Evolutionary conservation across 495 filamentous ascomycete species (phyloP).

Genomic region (Lichenothelia convexa): DNA sequence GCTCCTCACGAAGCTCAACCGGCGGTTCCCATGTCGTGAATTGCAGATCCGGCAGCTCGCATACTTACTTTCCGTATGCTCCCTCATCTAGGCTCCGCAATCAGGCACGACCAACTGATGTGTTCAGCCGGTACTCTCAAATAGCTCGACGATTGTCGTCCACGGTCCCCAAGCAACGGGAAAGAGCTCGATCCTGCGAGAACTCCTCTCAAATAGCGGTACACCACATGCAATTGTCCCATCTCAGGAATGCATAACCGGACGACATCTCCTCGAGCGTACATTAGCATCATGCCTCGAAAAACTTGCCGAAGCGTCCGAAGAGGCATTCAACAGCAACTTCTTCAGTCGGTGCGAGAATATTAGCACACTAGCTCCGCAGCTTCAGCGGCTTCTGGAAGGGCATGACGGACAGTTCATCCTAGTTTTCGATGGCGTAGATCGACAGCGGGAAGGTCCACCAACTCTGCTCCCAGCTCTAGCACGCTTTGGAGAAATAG

Average conservation of each 20-base stretch:
- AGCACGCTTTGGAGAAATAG: conserved; percentile 58
- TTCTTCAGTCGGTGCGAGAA: conserved; percentile 52
- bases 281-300: conserved; percentile 25
- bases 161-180: conserved; percentile 88
- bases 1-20: conserved; percentile 8
- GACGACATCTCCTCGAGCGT: conserved; percentile 66
- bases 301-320: conserved; percentile 4
- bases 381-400: conserved; percentile 36
- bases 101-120: background rate
- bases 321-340: conserved; percentile 27
- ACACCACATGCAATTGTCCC: conserved; percentile 54
- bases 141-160: conserved; percentile 45
- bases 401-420: conserved; percentile 41
- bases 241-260: conserved; percentile 74
- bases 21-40: conserved; percentile 19
- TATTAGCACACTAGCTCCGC: conserved; percentile 50
- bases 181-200: conserved; percentile 52
- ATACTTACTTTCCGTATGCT: conserved; percentile 14
- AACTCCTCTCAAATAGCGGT: conserved; percentile 36
- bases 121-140: conserved; percentile 23
- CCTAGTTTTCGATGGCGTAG: conserved; percentile 80
- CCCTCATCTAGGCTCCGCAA: background rate
- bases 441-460: conserved; percentile 63
- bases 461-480: conserved; percentile 69
- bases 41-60: conserved; percentile 17